These are phyloP conservation scores for Phylloporus scabripes DNA, from an alignment of 768 basidiomycete species.

Conservation along the genomic window DNA sequence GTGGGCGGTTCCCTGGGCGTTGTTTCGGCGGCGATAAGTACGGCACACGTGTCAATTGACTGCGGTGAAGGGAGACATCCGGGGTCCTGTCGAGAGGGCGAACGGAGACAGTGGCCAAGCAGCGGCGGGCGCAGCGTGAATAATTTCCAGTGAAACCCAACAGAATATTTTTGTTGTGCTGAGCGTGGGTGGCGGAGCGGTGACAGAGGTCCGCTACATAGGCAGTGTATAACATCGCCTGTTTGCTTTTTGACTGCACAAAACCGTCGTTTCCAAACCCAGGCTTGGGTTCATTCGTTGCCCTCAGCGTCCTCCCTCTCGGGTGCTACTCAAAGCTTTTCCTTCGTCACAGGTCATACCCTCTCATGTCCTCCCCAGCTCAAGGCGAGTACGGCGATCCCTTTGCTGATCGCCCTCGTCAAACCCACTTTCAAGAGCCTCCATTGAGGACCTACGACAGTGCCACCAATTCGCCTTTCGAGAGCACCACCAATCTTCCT, in stretches of 20 bases:
- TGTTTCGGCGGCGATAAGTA: not conserved
- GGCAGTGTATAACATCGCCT: constrained; percentile 34
- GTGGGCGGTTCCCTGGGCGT: not conserved
- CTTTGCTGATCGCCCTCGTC: constrained; percentile 64
- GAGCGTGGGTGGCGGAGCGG: constrained; percentile 10
- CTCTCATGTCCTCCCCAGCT: constrained; percentile 26
- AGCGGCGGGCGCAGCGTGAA: not conserved
- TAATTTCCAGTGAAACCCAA: not conserved
- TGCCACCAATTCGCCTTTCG: constrained; percentile 42
- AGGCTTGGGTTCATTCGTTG: constrained; percentile 12
- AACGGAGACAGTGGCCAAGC: too few relatives aligned
- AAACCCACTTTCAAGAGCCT: constrained; percentile 55
- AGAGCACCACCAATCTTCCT: constrained; percentile 52
- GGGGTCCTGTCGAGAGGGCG: not conserved
- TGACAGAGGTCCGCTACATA: constrained; percentile 26
- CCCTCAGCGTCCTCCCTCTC: constrained; percentile 16
- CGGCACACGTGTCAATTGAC: not conserved
- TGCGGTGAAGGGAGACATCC: not conserved
- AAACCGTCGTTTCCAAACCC: constrained; percentile 19
- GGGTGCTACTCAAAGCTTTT: constrained; percentile 7
- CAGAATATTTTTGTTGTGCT: not conserved
- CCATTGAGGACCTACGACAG: constrained; percentile 41
- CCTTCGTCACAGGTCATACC: constrained; percentile 4
- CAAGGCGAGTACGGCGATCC: constrained; percentile 52
- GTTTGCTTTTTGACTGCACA: constrained; percentile 23